Evolutionary conservation across 345 rosid species (phyloP).

Genomic region (Lepidium didymum): DNA sequence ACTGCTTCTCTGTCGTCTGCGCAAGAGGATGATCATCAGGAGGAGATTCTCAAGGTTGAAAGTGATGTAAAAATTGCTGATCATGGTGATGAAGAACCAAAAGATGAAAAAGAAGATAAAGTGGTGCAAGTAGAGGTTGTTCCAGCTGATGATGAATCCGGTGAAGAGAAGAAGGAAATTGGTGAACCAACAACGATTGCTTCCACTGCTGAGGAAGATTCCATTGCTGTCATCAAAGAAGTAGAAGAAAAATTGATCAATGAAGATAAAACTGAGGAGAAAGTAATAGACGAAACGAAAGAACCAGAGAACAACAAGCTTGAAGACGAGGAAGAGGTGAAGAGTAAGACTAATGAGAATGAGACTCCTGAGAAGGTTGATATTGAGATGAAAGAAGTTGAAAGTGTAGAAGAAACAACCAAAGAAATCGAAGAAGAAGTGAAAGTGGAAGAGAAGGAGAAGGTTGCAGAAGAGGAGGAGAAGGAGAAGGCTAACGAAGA

Average conservation of each 20-base stretch:
- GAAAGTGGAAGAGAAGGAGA: neutral
- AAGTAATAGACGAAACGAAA: conserved; percentile 13
- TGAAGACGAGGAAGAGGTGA: conserved; percentile 17
- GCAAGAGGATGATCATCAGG: conserved; percentile 24
- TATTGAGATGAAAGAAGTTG: conserved; percentile 6
- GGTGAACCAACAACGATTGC: neutral
- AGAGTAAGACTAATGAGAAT: conserved; percentile 4
- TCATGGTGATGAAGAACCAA: conserved; percentile 5
- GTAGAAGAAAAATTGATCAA: neutral
- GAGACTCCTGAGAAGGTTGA: conserved; percentile 10
- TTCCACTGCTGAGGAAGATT: conserved; percentile 18
- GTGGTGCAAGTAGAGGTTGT: conserved; percentile 19
- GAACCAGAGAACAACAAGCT: conserved; percentile 5
- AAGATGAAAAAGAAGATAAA: conserved; percentile 20
- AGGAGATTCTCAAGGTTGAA: conserved; percentile 29
- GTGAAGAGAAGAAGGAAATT: conserved; percentile 25
- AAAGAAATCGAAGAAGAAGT: neutral
- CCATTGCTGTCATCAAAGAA: conserved; percentile 1
- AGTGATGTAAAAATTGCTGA: conserved; percentile 4
- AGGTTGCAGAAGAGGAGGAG: neutral
- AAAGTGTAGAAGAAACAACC: neutral
- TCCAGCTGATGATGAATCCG: conserved; percentile 11
- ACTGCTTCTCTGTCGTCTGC: conserved; percentile 4
- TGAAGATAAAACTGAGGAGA: conserved; percentile 19
- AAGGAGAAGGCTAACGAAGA: neutral